Conservation (phyloP, 1,284 basidiomycete genomes). For the Trichosporon coremiiforme region DNA sequence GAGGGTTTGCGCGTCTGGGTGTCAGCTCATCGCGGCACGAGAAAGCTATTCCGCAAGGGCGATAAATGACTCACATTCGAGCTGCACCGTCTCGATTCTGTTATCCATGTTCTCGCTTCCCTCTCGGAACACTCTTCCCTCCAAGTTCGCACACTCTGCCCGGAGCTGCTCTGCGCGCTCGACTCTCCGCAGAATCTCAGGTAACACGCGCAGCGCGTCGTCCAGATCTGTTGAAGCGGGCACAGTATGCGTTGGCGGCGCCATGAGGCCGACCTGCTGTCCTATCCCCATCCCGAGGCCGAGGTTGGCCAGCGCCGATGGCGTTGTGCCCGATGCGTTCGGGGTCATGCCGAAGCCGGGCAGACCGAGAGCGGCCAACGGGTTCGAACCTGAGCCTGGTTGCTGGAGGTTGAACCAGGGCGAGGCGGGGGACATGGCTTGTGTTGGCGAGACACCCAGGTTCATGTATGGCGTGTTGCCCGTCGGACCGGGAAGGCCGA, state of each 20-base stretch:
- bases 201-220: slow-evolving; percentile 27
- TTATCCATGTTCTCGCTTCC: slow-evolving; percentile 5
- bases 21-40: background rate
- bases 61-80: slow-evolving; percentile 28
- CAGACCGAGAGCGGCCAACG: background rate
- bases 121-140: slow-evolving; percentile 20
- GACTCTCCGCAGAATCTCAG: slow-evolving; percentile 23
- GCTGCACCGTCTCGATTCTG: slow-evolving; percentile 23
- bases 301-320: background rate
- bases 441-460: background rate
- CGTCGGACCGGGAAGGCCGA: background rate
- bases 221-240: slow-evolving; percentile 23
- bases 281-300: background rate
- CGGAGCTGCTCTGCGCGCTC: slow-evolving; percentile 30
- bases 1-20: slow-evolving; percentile 31
- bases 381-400: background rate
- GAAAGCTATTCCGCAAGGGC: no score
- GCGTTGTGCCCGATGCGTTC: no score
- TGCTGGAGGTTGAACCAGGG: background rate
- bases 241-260: slow-evolving; percentile 1
- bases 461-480: slow-evolving; percentile 18
- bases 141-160: slow-evolving; percentile 19
- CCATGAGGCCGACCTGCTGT: background rate
- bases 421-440: background rate
- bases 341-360: background rate